These are phyloP conservation scores for Pleurotus giganteus DNA, from an alignment of 768 basidiomycete species.

Conservation along the genomic window DNA sequence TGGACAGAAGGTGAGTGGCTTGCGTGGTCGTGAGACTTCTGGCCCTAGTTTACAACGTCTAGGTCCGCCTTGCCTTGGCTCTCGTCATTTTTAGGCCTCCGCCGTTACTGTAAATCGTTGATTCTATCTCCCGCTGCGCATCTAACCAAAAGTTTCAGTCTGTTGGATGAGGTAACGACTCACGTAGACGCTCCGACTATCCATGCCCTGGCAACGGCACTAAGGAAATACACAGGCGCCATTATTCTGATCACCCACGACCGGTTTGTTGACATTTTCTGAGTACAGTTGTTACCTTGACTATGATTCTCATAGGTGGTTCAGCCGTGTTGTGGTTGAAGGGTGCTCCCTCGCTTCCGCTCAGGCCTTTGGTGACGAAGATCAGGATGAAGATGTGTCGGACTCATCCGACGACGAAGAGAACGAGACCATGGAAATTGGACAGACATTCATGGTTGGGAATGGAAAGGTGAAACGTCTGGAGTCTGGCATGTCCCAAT, in stretches of 20 bases:
- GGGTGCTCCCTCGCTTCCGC: constrained; percentile 22
- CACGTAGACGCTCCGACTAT: constrained; percentile 67
- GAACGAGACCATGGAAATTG: constrained; percentile 1
- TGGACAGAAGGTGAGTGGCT: constrained; percentile 44
- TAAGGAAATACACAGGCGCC: constrained; percentile 52
- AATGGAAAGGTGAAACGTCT: constrained; percentile 20
- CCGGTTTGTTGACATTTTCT: constrained; percentile 22
- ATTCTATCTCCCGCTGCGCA: no score
- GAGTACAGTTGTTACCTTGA: neutral
- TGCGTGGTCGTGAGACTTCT: neutral
- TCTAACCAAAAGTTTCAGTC: neutral
- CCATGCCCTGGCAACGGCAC: constrained; percentile 47
- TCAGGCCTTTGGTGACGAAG: constrained; percentile 18
- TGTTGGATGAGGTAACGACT: constrained; percentile 65
- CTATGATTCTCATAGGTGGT: constrained; percentile 13
- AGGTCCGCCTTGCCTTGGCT: constrained; percentile 61
- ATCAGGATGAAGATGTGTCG: constrained; percentile 18
- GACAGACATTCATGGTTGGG: constrained; percentile 22
- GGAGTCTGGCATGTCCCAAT: constrained; percentile 22
- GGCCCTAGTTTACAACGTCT: neutral
- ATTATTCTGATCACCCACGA: constrained; percentile 69
- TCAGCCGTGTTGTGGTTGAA: constrained; percentile 23
- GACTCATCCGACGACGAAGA: constrained; percentile 16
- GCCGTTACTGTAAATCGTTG: constrained; percentile 42
- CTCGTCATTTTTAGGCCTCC: constrained; percentile 52